Percentiles rank a stretch among this genome's conserved stretches.
These are phyloP conservation scores for Hymenotorrendiella dingleyae DNA, from an alignment of 2,329 filamentous ascomycete species.

Conservation along the genomic window DNA sequence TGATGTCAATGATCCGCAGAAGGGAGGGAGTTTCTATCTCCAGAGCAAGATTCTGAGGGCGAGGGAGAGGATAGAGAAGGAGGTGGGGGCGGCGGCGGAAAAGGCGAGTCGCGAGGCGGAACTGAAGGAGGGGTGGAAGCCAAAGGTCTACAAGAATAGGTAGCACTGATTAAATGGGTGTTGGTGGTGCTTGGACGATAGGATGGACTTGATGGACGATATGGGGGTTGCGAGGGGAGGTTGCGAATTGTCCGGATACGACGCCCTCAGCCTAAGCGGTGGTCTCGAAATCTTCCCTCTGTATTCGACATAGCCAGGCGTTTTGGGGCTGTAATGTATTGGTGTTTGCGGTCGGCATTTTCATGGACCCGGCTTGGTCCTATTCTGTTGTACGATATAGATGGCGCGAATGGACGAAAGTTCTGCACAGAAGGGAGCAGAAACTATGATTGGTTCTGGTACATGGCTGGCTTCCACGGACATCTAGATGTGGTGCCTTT, in stretches of 20 bases:
- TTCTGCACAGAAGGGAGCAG: not conserved
- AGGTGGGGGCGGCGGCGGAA: conserved; percentile 67
- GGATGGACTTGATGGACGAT: conserved; percentile 2
- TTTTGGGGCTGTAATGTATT: conserved; percentile 27
- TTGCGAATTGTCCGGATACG: conserved; percentile 7
- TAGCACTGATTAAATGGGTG: conserved; percentile 29
- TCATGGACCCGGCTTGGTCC: conserved; percentile 16
- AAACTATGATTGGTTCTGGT: no score
- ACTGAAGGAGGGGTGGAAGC: conserved; percentile 80
- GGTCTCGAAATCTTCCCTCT: conserved; percentile 30
- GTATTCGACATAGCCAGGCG: conserved; percentile 31
- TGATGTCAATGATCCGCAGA: conserved; percentile 88
- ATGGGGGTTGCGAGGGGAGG: conserved; percentile 2
- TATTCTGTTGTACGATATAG: conserved; percentile 23
- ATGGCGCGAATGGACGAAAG: conserved; percentile 10
- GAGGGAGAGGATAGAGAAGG: conserved; percentile 84
- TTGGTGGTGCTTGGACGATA: conserved; percentile 8
- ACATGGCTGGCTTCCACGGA: no score
- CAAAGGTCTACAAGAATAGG: conserved; percentile 89
- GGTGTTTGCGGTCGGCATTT: conserved; percentile 18
- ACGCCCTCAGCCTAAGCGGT: conserved; percentile 11
- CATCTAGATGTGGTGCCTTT: no score
- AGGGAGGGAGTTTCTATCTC: conserved; percentile 95
- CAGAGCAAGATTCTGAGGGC: conserved; percentile 95
- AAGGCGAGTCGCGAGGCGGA: conserved; percentile 71